Conservation (phyloP, 331 rosid species). For the Dryas integrifolia region DNA sequence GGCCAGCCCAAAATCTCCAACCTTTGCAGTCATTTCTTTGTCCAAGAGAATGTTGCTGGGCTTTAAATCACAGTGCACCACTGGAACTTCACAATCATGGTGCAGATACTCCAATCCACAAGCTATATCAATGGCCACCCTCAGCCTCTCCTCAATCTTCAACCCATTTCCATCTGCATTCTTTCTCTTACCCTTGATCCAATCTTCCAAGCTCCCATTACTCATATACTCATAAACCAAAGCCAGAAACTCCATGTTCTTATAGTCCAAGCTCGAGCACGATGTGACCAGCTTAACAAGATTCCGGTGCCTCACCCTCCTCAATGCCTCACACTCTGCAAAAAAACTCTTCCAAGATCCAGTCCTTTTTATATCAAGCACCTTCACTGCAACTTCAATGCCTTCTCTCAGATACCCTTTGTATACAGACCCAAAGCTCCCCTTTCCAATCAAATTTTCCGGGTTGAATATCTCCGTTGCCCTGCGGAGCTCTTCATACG, state of each 20-base stretch:
- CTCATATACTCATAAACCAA: constrained; percentile 60
- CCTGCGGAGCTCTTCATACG: constrained; percentile 54
- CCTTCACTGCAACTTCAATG: constrained; percentile 60
- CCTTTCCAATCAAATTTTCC: constrained; percentile 53
- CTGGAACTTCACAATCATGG: constrained; percentile 52
- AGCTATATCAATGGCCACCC: constrained; percentile 53
- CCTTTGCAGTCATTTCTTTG: constrained; percentile 56
- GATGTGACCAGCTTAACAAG: constrained; percentile 65
- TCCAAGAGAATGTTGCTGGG: constrained; percentile 70
- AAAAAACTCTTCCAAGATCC: constrained; percentile 61
- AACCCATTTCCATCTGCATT: constrained; percentile 42
- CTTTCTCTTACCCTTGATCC: constrained; percentile 51
- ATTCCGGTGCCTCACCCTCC: constrained; percentile 64
- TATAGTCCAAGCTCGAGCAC: constrained; percentile 66
- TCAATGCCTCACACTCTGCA: constrained; percentile 70
- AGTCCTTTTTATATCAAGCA: constrained; percentile 41
- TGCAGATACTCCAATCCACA: constrained; percentile 61
- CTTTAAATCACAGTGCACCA: constrained; percentile 72
- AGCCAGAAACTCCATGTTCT: constrained; percentile 56
- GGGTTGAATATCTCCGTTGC: constrained; percentile 57
- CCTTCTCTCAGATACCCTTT: constrained; percentile 48
- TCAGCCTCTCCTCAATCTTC: constrained; percentile 54
- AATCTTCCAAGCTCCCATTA: constrained; percentile 70
- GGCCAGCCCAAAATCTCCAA: constrained; percentile 77
- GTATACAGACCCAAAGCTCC: constrained; percentile 72